Evolutionary conservation across 345 rosid genomes (phyloP).

Genomic region (Lumnitzera littorea): DNA sequence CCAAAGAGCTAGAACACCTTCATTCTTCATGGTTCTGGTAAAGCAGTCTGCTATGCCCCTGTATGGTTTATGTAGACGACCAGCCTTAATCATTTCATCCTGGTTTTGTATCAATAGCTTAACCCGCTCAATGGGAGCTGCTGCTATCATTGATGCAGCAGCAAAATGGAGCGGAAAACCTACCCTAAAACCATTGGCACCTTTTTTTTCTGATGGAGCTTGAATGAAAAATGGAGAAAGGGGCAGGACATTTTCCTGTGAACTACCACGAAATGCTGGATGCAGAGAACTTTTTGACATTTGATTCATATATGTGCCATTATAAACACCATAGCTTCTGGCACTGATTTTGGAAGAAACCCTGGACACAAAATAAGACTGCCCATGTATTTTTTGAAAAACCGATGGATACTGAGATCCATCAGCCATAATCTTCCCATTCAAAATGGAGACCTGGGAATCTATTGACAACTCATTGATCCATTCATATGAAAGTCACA

Average conservation of each 20-base stretch:
- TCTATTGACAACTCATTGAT: background rate
- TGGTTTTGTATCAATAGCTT: slow-evolving; percentile 47
- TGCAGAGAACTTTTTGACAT: slow-evolving; percentile 29
- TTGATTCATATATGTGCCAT: slow-evolving; percentile 22
- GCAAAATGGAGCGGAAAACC: slow-evolving; percentile 41
- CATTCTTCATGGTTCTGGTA: slow-evolving; percentile 42
- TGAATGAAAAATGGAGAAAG: slow-evolving; percentile 30
- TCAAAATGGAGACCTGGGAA: slow-evolving; percentile 20
- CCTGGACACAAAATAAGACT: slow-evolving; percentile 32
- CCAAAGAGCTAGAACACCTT: slow-evolving; percentile 48
- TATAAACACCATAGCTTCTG: slow-evolving; percentile 1
- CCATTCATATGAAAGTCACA: background rate
- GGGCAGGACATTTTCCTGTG: slow-evolving; percentile 19
- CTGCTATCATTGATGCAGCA: slow-evolving; percentile 52
- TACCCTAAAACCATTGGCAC: slow-evolving; percentile 19
- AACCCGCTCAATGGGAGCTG: slow-evolving; percentile 43
- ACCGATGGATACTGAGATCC: slow-evolving; percentile 49
- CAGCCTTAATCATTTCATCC: slow-evolving; percentile 52
- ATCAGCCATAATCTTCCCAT: slow-evolving; percentile 43
- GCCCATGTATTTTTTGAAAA: slow-evolving; percentile 43
- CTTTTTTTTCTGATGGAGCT: slow-evolving; percentile 39
- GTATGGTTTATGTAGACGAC: slow-evolving; percentile 45
- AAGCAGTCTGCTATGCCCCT: slow-evolving; percentile 49
- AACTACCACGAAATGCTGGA: slow-evolving; percentile 17
- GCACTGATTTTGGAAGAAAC: slow-evolving; percentile 27